Evolutionary conservation across 176 grass and related monocot species (phyloP).

Genomic region (Oryza meridionalis): DNA sequence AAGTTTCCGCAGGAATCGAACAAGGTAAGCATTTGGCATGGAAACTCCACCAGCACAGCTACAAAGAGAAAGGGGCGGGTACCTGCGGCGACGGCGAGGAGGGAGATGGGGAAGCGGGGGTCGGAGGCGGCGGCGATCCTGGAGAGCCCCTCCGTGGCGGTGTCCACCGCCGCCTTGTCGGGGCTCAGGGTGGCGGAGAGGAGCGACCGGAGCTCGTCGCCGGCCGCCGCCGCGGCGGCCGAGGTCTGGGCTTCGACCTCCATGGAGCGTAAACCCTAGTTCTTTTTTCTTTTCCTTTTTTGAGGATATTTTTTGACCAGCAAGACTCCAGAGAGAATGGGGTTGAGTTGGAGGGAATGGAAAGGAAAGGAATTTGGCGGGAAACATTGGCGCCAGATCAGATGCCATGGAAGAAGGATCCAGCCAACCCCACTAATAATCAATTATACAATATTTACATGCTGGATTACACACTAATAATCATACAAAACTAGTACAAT

Average conservation of each 20-base stretch:
- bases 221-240: slow-evolving; percentile 18
- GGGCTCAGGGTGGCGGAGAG: slow-evolving; percentile 73
- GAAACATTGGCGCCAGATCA: neutral
- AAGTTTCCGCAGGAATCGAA: neutral
- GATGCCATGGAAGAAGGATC: neutral
- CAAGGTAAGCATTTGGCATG: neutral
- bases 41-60: neutral
- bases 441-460: neutral
- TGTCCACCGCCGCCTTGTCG: slow-evolving; percentile 59
- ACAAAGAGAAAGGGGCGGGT: neutral
- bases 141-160: slow-evolving; percentile 55
- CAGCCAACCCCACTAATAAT: no score
- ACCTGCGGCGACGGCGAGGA: slow-evolving; percentile 84
- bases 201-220: slow-evolving; percentile 46
- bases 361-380: neutral
- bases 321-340: neutral
- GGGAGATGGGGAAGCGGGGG: slow-evolving; percentile 63
- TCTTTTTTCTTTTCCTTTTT: neutral
- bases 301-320: neutral
- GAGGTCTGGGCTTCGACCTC: slow-evolving; percentile 41
- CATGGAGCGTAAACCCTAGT: slow-evolving; percentile 53
- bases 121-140: slow-evolving; percentile 37
- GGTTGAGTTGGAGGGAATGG: neutral
- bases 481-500: no score
- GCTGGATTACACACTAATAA: neutral